Evolutionary conservation across 106 monocot species (phyloP).

Genomic region (Phalaenopsis equestris): DNA sequence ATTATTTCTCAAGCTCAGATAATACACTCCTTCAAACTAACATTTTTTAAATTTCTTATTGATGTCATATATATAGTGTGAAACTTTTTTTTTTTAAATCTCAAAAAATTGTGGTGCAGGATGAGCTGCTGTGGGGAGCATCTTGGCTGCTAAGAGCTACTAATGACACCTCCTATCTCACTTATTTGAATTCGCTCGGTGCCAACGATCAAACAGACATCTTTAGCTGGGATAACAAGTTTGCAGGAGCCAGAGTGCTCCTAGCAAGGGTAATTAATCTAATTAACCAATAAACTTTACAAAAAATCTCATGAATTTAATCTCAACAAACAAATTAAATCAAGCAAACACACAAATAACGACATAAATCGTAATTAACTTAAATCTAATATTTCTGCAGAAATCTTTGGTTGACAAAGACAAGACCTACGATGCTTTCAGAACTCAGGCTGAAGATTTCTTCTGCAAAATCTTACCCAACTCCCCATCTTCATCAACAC

Average conservation of each 20-base stretch:
- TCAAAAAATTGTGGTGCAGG: conserved; percentile 16
- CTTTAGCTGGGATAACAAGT: conserved; percentile 70
- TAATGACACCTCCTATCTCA: conserved; percentile 25
- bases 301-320: too few species aligned
- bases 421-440: conserved; percentile 31
- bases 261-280: conserved; percentile 23
- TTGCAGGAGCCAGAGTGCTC: conserved; percentile 40
- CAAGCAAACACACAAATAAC: too few species aligned
- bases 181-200: conserved; percentile 32
- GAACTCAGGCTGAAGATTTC: conserved; percentile 49
- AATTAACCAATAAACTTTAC: background rate
- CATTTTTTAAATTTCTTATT: too few species aligned
- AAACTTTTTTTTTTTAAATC: too few species aligned
- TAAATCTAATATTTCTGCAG: background rate
- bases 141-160: conserved; percentile 55
- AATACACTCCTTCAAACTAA: too few species aligned
- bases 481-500: conserved; percentile 45
- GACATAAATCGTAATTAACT: background rate
- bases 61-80: too few species aligned
- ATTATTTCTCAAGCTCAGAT: too few species aligned
- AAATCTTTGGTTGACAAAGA: conserved; percentile 30
- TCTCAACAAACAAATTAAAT: too few species aligned
- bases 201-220: conserved; percentile 28
- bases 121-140: conserved; percentile 62
- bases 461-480: conserved; percentile 60